phyloP scores from a whole-genome alignment of 23 red algal species.

The Gracilaria gracilis region DNA sequence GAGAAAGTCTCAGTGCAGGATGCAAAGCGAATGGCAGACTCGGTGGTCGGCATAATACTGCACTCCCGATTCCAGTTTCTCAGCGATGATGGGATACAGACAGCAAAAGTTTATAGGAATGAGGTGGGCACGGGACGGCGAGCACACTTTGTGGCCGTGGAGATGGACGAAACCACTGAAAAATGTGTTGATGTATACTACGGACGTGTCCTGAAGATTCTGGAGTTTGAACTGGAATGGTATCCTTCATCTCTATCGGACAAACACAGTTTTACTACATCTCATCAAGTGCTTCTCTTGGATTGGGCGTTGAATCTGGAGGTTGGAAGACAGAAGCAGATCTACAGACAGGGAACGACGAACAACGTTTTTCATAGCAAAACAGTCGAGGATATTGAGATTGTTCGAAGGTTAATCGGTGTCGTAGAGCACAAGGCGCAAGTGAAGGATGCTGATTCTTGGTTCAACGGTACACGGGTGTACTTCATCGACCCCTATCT shows the following conservation, averaged over 20 bases:
- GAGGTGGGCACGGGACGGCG: not conserved
- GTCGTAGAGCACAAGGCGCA: too few species aligned
- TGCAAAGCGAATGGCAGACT: not conserved
- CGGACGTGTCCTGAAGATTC: not conserved
- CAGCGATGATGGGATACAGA: not conserved
- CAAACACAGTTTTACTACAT: too few species aligned
- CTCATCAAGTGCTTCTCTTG: too few species aligned
- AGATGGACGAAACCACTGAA: conserved; percentile 9
- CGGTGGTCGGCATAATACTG: not conserved
- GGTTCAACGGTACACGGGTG: too few species aligned
- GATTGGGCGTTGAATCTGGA: too few species aligned
- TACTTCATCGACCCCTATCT: too few species aligned
- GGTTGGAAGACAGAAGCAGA: too few species aligned
- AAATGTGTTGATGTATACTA: not conserved
- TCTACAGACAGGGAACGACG: too few species aligned
- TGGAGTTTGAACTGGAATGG: not conserved
- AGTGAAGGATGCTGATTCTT: too few species aligned
- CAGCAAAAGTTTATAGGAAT: not conserved
- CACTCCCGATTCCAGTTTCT: not conserved
- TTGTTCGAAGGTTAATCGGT: too few species aligned
- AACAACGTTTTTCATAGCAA: too few species aligned
- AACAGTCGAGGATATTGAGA: too few species aligned
- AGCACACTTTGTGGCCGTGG: not conserved
- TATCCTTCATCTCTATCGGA: not conserved
- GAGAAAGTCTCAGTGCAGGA: not conserved